Base-by-base conservation (phyloP, 148 eudicot genomes). In the Simmondsia chinensis region DNA sequence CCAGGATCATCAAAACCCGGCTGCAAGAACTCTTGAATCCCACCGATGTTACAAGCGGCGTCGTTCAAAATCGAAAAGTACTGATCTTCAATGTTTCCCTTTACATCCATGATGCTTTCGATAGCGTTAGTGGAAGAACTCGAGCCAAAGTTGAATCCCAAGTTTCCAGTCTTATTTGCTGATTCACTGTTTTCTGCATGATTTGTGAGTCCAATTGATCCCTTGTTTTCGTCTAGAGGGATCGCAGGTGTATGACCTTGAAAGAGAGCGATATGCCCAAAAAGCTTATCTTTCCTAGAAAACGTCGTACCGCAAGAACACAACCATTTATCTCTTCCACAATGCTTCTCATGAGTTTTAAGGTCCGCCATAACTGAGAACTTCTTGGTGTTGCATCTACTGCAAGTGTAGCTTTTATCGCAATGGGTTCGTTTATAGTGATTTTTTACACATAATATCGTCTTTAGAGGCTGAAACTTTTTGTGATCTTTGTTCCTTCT, bases 251-350 rank as follows among this genome's bases (percentile, higher is more conserved):
- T 84, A 50, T 89, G 97, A 5, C 97, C 97, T 53, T 80, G 91
- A 64, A 89, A 89, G 40, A 89, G 93, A 20, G 82, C 68, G 58
- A 89, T 78, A 53, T 89, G 97, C n/a, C 97, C 97, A 13, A 84
- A 84, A 48, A 89, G 97, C 63, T 89, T 89, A 64, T 89, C 97
- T 66, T 89, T 89, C 50, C 95, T 72, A 4, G 97, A 89, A 60
- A 89, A 89, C 13, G 95, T 84, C 17, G 97, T 89, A 9, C 97
- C 97, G 59, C 97, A 89, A 11, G 97, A 89, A 52, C 97, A 89
- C 41, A 84, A 73, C 97, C 97, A 89, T 59, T 76, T 84, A 59
- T 89, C 97, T 57, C 75, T 66, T 4, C 97, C 97, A 69, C 97
- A 89, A 31, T 89, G 97, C 64, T 89, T 89, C 43, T 89, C 97